Base-by-base conservation (phyloP, 2,329 filamentous ascomycete genomes). In the Aureobasidium sp. region DNA sequence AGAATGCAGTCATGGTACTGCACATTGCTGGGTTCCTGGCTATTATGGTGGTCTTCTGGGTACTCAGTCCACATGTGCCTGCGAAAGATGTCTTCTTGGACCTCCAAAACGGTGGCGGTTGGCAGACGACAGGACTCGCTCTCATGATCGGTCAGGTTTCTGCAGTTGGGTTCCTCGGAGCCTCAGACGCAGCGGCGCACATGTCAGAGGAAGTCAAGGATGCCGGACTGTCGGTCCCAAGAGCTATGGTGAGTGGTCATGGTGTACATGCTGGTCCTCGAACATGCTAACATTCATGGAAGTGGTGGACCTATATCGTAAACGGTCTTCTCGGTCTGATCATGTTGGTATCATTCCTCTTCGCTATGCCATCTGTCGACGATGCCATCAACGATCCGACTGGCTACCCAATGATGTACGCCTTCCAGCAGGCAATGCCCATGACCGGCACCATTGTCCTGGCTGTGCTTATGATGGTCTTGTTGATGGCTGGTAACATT, bases 1-100 rank as follows among this genome's bases (percentile, higher is more conserved):
- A 78, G 41, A 75, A 74, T 49, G 49, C 73, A 4, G 67, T 76
- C 32, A 68, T 77, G 45, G 69, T 72, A 16, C 53, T 76, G 4
- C 75, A 77, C 59, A 64, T 75, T 36, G 65, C 76, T 25, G 74
- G 70, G 34, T 77, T 73, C 65, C 66, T 73, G 2, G 67, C 71
- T 3, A 66, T 72, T 2, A 64, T 65, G 59, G 54, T 65, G 1
- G 47, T 67, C 27, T 57, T 68, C 37, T 65, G 61, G 64, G 68
- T 69, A 3, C 63, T 71, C 9, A 65, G 68, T 5, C 70, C 70
- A 5, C 65, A 68, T 6, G 66, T 66, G 6, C 57, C 65, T n/a
- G 66, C 66, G 8, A 65, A 41, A 58, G 63, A 68, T 3, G 75
- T 75, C 1, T 76, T 76, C 61, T 71, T 70, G 1, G 63, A 72